Conservation (phyloP, 108 stramenopile species). For the Cylindrotheca fusiformis region DNA sequence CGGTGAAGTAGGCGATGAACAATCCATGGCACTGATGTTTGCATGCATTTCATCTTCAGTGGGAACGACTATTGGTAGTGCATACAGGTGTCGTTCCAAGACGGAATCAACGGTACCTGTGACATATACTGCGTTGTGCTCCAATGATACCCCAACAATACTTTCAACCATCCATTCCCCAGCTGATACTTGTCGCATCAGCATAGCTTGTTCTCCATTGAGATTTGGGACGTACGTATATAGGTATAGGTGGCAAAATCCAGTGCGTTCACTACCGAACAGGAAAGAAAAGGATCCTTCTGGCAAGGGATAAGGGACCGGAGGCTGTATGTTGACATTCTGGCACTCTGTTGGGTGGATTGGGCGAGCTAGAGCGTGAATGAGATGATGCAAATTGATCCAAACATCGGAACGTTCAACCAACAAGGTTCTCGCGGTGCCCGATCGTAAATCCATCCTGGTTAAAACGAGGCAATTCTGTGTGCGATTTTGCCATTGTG, state of each 20-base stretch:
- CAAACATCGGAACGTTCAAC: constrained; percentile 77
- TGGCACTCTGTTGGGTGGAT: constrained; percentile 56
- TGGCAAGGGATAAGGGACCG: constrained; percentile 49
- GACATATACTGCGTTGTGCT: constrained; percentile 70
- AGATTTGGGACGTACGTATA: constrained; percentile 72
- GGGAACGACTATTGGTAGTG: constrained; percentile 41
- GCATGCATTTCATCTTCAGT: constrained; percentile 7
- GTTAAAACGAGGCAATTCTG: constrained; percentile 70
- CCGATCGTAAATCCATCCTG: constrained; percentile 47
- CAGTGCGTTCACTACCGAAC: constrained; percentile 82
- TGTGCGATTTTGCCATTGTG: constrained; percentile 84
- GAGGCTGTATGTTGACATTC: constrained; percentile 13
- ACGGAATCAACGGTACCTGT: constrained; percentile 82
- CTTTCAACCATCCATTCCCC: constrained; percentile 83
- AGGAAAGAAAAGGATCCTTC: constrained; percentile 73
- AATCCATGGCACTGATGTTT: constrained; percentile 10
- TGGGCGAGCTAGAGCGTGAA: constrained; percentile 48
- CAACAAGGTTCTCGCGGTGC: constrained; percentile 45
- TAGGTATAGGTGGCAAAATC: constrained; percentile 84
- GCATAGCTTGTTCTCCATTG: constrained; percentile 47
- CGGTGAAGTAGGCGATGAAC: not conserved
- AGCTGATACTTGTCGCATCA: constrained; percentile 50
- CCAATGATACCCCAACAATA: constrained; percentile 68
- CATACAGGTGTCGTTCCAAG: constrained; percentile 85
- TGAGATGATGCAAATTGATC: constrained; percentile 91